Evolutionary conservation across 345 rosid species (phyloP).

Genomic region (Microcos paniculata): DNA sequence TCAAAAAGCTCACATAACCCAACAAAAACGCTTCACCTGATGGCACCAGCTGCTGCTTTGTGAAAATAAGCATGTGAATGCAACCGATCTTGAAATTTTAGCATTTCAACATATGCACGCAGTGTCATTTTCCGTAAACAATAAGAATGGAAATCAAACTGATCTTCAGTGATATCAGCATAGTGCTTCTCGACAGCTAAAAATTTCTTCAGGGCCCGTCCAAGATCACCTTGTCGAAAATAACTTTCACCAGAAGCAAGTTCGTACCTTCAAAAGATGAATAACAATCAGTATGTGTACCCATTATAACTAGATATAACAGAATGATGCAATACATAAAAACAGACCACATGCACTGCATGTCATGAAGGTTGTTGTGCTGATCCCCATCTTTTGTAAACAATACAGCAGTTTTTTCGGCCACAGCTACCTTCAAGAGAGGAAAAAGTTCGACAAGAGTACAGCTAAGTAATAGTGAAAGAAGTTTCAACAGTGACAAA

Average conservation of each 20-base stretch:
- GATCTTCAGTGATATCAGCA: constrained; percentile 96
- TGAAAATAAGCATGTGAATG: constrained; percentile 93
- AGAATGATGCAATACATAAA: constrained; percentile 22
- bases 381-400: constrained; percentile 99
- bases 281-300: constrained; percentile 14
- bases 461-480: neutral
- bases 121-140: constrained; percentile 97
- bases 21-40: constrained; percentile 53
- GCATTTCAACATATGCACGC: constrained; percentile 97
- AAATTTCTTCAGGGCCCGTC: constrained; percentile 89
- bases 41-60: constrained; percentile 93
- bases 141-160: constrained; percentile 98
- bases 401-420: constrained; percentile 89
- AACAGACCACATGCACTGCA: constrained; percentile 99
- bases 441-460: neutral
- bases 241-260: constrained; percentile 98
- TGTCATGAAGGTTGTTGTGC: constrained; percentile 98
- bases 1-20: constrained; percentile 3
- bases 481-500: neutral
- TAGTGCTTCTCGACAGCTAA: constrained; percentile 99
- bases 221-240: constrained; percentile 94
- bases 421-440: constrained; percentile 67
- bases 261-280: constrained; percentile 70
- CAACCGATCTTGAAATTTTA: constrained; percentile 93
- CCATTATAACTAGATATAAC: constrained; percentile 12